Percentiles rank a stretch among this genome's conserved stretches.
These are phyloP conservation scores for Dothidotthia symphoricarpi DNA, from an alignment of 2,329 filamentous ascomycete species.

Conservation along the genomic window DNA sequence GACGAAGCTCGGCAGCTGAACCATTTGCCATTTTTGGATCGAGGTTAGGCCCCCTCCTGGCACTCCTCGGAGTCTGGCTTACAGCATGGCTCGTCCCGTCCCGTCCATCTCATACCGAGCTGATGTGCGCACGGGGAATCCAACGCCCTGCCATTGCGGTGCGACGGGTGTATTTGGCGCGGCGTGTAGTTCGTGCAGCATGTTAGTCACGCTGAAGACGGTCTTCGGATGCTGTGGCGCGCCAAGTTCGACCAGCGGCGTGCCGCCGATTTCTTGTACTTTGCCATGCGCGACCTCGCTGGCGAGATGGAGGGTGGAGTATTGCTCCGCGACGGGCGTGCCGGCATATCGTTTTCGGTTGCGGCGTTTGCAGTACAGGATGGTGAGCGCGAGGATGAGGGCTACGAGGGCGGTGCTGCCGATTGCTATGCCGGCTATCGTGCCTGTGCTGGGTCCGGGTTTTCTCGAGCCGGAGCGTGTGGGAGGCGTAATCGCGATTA, in stretches of 20 bases:
- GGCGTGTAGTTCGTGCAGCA: slow-evolving; percentile 25
- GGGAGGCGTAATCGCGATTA: slow-evolving; percentile 28
- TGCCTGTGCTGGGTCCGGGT: slow-evolving; percentile 22
- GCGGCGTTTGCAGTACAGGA: slow-evolving; percentile 24
- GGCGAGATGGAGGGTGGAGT: too few species aligned
- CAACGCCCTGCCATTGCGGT: slow-evolving; percentile 27
- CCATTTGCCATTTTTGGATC: too few species aligned
- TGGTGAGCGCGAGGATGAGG: slow-evolving; percentile 17
- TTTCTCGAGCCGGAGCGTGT: not conserved
- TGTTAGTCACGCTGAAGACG: slow-evolving; percentile 20
- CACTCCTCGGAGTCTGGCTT: too few species aligned
- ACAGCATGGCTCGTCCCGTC: too few species aligned
- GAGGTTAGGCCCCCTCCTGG: too few species aligned
- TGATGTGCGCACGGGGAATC: slow-evolving; percentile 11
- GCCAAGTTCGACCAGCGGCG: slow-evolving; percentile 24
- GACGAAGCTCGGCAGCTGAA: too few species aligned
- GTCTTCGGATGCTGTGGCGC: slow-evolving; percentile 22
- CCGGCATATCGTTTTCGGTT: too few species aligned
- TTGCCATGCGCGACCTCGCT: too few species aligned
- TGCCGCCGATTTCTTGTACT: slow-evolving; percentile 26
- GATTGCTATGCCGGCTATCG: slow-evolving; percentile 36
- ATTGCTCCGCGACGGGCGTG: slow-evolving; percentile 22
- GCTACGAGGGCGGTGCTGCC: slow-evolving; percentile 21
- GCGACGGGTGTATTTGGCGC: slow-evolving; percentile 19
- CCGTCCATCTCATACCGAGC: slow-evolving; percentile 26